Conservation (phyloP, 805 yeast genomes). For the Priceomyces castillae region DNA sequence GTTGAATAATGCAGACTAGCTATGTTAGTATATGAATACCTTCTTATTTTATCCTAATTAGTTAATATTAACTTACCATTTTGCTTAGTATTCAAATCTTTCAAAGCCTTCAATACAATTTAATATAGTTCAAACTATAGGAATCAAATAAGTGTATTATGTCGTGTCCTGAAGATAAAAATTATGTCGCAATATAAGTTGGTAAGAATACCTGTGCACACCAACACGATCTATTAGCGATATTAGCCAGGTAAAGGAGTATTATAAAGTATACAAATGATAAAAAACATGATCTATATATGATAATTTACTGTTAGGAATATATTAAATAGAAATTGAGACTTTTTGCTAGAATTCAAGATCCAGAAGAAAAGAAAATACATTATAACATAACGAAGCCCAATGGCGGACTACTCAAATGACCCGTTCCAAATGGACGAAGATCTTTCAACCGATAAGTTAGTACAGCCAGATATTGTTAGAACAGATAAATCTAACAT, state of each 20-base stretch:
- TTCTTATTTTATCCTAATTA: not conserved
- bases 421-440: conserved; percentile 48
- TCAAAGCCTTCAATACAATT: too few relatives aligned
- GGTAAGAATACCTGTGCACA: too few relatives aligned
- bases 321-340: too few relatives aligned
- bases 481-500: not conserved
- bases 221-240: too few relatives aligned
- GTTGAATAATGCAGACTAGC: conserved; percentile 89
- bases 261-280: too few relatives aligned
- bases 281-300: too few relatives aligned
- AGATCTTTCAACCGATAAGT: conserved; percentile 17
- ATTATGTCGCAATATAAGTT: not conserved
- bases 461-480: not conserved
- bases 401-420: conserved; percentile 31
- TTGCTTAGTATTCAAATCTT: not conserved
- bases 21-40: conserved; percentile 3
- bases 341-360: too few relatives aligned
- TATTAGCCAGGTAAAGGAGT: too few relatives aligned
- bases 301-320: too few relatives aligned
- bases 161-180: not conserved
- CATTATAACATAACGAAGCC: not conserved
- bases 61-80: conserved; percentile 4
- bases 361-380: too few relatives aligned
- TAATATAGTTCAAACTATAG: too few relatives aligned
- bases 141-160: not conserved